Evolutionary conservation across 2,329 filamentous ascomycete species (phyloP).

Genomic region (Paramyrothecium roridum): DNA sequence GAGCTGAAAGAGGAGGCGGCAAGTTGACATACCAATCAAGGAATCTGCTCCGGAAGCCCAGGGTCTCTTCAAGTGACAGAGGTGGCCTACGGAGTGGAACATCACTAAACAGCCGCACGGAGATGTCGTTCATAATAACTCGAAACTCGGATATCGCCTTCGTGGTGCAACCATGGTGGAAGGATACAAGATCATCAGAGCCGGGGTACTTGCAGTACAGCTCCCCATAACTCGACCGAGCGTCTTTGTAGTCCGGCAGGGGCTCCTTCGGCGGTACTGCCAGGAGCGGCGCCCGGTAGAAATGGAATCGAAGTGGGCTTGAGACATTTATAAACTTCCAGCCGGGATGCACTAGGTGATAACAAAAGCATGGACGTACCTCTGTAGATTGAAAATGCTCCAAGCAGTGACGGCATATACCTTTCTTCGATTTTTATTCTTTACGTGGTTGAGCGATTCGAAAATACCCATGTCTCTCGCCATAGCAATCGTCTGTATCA

Average conservation of each 20-base stretch:
- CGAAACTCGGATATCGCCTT: not conserved
- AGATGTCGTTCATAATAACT: not conserved
- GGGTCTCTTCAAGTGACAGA: not conserved
- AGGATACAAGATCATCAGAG: not conserved
- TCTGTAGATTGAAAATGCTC: not conserved
- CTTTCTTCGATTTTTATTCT: not conserved
- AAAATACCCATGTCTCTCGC: slow-evolving; percentile 25
- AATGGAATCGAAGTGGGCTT: not conserved
- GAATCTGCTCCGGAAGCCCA: not conserved
- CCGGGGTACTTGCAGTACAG: not conserved
- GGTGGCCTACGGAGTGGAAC: not conserved
- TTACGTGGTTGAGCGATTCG: not conserved
- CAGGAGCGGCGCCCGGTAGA: not conserved
- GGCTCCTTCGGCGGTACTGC: not conserved
- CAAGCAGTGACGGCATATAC: not conserved
- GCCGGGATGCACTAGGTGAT: not conserved
- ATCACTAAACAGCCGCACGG: not conserved
- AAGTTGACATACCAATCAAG: not conserved
- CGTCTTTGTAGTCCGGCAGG: not conserved
- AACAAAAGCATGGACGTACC: not conserved
- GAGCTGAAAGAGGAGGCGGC: not conserved
- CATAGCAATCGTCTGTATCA: slow-evolving; percentile 22
- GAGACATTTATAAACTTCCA: not conserved
- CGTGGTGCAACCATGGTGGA: not conserved
- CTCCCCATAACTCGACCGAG: not conserved